phyloP scores from a whole-genome alignment of 192 early-diverging fungal species.

The Podila clonocystis region DNA sequence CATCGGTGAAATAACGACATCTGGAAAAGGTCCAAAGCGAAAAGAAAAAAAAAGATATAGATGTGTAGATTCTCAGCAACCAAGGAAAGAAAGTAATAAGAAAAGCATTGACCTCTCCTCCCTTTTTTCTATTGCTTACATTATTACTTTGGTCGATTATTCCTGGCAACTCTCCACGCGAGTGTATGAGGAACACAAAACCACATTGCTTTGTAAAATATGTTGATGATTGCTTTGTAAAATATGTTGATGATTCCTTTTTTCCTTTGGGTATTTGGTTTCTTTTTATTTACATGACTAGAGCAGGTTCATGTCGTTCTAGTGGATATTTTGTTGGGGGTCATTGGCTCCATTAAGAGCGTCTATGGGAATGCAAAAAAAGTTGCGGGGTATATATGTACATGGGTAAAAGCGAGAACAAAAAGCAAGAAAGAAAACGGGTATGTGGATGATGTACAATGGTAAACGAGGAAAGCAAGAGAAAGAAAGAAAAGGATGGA shows the following conservation, averaged over 20 bases:
- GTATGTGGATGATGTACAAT: conserved; percentile 8
- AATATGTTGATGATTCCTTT: too few species aligned
- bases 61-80: too few species aligned
- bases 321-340: background rate
- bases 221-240: background rate
- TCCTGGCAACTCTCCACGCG: too few species aligned
- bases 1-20: too few species aligned
- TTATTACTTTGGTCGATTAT: too few species aligned
- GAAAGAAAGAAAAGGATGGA: background rate
- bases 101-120: too few species aligned
- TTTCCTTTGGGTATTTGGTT: background rate
- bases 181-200: too few species aligned
- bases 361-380: background rate
- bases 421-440: background rate
- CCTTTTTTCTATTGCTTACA: too few species aligned
- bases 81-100: too few species aligned
- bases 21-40: too few species aligned
- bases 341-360: background rate
- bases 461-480: background rate
- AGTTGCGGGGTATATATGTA: background rate
- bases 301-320: background rate
- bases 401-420: background rate
- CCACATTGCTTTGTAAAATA: background rate
- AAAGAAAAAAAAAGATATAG: too few species aligned
- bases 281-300: conserved; percentile 4